Evolutionary conservation across 164 flowering plant genomes (phyloP).

Genomic region (Berberis vulgaris): DNA sequence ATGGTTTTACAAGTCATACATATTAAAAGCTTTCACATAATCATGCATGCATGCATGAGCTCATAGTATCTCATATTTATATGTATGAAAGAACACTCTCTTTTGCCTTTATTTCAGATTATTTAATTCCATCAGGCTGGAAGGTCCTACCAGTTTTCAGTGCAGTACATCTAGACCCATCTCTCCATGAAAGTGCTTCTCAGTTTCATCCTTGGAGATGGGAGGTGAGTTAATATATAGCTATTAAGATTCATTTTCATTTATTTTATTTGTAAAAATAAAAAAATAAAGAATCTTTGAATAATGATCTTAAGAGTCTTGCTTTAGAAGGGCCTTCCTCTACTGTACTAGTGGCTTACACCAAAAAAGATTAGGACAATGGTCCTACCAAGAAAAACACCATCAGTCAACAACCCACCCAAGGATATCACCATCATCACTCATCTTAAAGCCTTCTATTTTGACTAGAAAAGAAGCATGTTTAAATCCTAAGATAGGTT

Average conservation of each 20-base stretch:
- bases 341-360: conserved; percentile 12
- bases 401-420: too few species aligned
- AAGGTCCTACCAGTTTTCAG: conserved; percentile 69
- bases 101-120: conserved; percentile 25
- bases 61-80: conserved; percentile 1
- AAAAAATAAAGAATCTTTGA: too few species aligned
- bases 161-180: conserved; percentile 64
- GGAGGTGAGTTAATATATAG: conserved; percentile 29
- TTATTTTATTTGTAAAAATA: too few species aligned
- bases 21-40: not conserved
- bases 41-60: conserved; percentile 20
- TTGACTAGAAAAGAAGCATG: too few species aligned
- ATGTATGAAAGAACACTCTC: not conserved
- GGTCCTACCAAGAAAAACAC: too few species aligned
- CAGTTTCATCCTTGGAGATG: conserved; percentile 71
- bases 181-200: conserved; percentile 37
- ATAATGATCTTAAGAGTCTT: not conserved
- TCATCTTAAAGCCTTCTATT: too few species aligned
- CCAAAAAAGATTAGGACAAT: conserved; percentile 35
- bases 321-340: not conserved
- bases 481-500: too few species aligned
- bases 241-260: not conserved
- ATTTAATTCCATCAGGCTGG: conserved; percentile 63
- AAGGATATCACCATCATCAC: too few species aligned
- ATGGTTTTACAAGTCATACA: too few species aligned